phyloP scores from a whole-genome alignment of 305 asterid species.

The Salvia sclarea region DNA sequence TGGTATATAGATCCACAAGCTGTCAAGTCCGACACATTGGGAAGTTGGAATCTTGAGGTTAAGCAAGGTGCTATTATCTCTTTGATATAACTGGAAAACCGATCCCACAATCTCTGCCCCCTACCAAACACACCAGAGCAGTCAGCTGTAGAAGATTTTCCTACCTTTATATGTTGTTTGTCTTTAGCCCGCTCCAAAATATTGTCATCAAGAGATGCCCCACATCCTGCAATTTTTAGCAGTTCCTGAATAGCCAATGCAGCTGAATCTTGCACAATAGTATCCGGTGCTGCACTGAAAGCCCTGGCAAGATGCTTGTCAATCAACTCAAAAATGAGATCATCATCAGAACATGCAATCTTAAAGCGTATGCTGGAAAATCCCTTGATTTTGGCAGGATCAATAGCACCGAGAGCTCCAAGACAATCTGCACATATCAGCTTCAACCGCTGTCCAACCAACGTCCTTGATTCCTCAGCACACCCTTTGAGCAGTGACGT shows the following conservation, averaged over 20 bases:
- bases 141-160: constrained; percentile 42
- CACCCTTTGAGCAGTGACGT: constrained; percentile 89
- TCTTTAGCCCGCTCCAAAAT: constrained; percentile 45
- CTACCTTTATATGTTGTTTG: constrained; percentile 42
- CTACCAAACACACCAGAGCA: constrained; percentile 52
- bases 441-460: constrained; percentile 90
- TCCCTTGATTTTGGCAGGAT: constrained; percentile 91
- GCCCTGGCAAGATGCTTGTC: constrained; percentile 97
- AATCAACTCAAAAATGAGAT: constrained; percentile 88
- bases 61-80: constrained; percentile 99
- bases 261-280: constrained; percentile 86
- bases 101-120: constrained; percentile 93
- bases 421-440: constrained; percentile 93
- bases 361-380: constrained; percentile 73
- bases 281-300: constrained; percentile 93
- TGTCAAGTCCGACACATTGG: constrained; percentile 61
- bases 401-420: constrained; percentile 95
- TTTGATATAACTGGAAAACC: constrained; percentile 90
- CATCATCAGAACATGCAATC: constrained; percentile 98
- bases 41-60: constrained; percentile 82
- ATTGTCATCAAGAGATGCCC: constrained; percentile 75
- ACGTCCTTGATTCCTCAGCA: constrained; percentile 92
- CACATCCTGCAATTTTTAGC: constrained; percentile 85
- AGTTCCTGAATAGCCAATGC: constrained; percentile 98
- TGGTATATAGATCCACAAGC: constrained; percentile 82